Evolutionary conservation across 2,329 filamentous ascomycete species (phyloP).

Genomic region (Aspergillus texensis): DNA sequence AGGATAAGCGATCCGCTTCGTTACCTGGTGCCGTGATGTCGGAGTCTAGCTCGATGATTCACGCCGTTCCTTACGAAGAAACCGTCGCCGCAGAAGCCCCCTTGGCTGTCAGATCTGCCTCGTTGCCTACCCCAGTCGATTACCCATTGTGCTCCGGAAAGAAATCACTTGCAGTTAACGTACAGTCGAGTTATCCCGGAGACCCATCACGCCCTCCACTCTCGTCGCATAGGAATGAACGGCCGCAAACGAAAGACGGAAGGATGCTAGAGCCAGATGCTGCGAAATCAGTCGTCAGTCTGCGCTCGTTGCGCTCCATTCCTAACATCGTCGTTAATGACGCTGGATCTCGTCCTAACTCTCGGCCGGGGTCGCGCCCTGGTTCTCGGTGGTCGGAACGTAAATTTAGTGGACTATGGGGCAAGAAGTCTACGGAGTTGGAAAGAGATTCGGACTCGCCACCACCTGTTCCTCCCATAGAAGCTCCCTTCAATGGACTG

Average conservation of each 20-base stretch:
- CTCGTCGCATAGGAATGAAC: constrained; percentile 17
- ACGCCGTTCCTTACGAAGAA: constrained; percentile 31
- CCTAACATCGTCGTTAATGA: constrained; percentile 47
- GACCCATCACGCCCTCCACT: constrained; percentile 15
- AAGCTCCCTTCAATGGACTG: constrained; percentile 51
- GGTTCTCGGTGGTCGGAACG: constrained; percentile 49
- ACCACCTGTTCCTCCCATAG: constrained; percentile 37
- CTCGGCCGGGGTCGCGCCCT: constrained; percentile 33
- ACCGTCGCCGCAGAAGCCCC: constrained; percentile 27
- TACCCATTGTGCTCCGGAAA: constrained; percentile 27
- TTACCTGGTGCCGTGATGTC: constrained; percentile 29
- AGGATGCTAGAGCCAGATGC: constrained; percentile 14
- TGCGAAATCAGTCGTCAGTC: constrained; percentile 27
- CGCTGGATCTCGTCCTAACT: constrained; percentile 33
- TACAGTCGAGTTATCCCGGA: constrained; percentile 22
- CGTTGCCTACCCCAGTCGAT: constrained; percentile 29
- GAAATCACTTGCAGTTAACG: constrained; percentile 28
- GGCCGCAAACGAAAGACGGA: constrained; percentile 2
- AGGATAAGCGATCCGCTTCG: constrained; percentile 32
- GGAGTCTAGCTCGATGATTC: constrained; percentile 29
- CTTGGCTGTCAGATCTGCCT: constrained; percentile 31
- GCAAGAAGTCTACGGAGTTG: constrained; percentile 38
- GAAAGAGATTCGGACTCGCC: constrained; percentile 33
- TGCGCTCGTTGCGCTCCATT: constrained; percentile 38
- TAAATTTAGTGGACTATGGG: constrained; percentile 43